Evolutionary conservation across 2,329 filamentous ascomycete species (phyloP), one percentile per base, ranked within the genome.

Genomic region (Colletotrichum plurivorum): DNA sequence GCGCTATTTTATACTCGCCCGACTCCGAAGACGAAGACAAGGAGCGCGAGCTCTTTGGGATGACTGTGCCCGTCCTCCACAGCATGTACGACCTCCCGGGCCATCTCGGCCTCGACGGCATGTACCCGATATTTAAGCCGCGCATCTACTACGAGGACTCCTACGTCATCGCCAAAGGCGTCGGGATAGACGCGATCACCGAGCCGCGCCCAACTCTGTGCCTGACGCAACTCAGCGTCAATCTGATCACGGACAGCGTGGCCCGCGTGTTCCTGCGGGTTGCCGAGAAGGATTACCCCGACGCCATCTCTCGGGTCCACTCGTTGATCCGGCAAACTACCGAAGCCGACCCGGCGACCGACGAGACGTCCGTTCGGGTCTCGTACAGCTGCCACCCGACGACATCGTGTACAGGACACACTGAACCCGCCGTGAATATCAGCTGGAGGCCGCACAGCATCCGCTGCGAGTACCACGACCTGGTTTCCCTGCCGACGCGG

Each of bases 21-120:
- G 15, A 12, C 43, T 25, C 22, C 22, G 9, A 31, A 31, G n/a
- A 53, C 5, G 18, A 31, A 31, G n/a, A 53, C 5, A 20, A 31
- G n/a, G 49, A 45, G 13, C 18, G 53, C 31, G 13, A 13, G 16
- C 13, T 51, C 16, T 25, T 52, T 36, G 56, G 45, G 3, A 59
- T 25, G 20, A 13, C 25, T 49, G 56, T 59, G 25, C 18, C 43
- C 3, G 36, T 49, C 18, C 52, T 57, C 36, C 13, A 20, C 20
- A 49, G 22, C 53, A 57, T 64, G 61, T 51, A 10, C 39, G 18
- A 43, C 27, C 53, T 64, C 25, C 43, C n/a, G 45, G 27, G 22
- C 8, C 5, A 27, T 48, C 61, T 63, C 18, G 31, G 53, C n/a
- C 22, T 56, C n/a, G n/a, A n/a, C 15, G 18, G 56, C 43, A 22